Percentiles rank a stretch among this genome's conserved stretches.
These are phyloP conservation scores for Ogataea kodamae DNA, from an alignment of 805 yeast genomes.

Conservation along the genomic window DNA sequence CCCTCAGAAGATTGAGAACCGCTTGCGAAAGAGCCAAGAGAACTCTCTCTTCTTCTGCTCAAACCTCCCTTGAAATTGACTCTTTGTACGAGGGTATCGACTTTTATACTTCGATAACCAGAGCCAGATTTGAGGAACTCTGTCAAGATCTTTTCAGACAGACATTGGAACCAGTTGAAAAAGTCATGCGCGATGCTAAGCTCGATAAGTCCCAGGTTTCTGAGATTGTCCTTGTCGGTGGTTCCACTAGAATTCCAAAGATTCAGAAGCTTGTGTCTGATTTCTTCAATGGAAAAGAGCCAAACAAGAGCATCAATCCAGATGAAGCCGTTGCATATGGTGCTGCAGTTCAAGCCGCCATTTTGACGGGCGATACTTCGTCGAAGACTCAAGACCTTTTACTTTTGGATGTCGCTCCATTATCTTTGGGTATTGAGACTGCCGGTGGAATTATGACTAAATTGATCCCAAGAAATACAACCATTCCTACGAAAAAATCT, in stretches of 20 bases:
- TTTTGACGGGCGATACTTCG: conserved; percentile 92
- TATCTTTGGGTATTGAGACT: conserved; percentile 79
- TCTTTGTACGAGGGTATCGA: conserved; percentile 94
- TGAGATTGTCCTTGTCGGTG: conserved; percentile 95
- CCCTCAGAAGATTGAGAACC: conserved; percentile 96
- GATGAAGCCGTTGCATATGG: conserved; percentile 99
- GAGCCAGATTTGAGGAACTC: conserved; percentile 97
- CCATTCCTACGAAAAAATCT: conserved; percentile 72
- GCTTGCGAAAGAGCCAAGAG: conserved; percentile 99
- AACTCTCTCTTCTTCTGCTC: conserved; percentile 93
- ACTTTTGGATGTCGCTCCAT: conserved; percentile 93
- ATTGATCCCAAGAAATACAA: conserved; percentile 70
- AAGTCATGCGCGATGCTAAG: conserved; percentile 87
- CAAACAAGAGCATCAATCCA: conserved; percentile 94
- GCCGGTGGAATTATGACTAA: conserved; percentile 83
- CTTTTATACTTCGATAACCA: conserved; percentile 92
- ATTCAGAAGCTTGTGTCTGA: conserved; percentile 93
- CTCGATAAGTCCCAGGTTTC: conserved; percentile 85
- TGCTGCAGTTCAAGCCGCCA: conserved; percentile 98
- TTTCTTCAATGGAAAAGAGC: conserved; percentile 96
- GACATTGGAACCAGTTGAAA: conserved; percentile 92
- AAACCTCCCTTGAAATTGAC: conserved; percentile 93
- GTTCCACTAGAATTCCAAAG: conserved; percentile 98
- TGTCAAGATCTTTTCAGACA: conserved; percentile 94
- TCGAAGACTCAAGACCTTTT: conserved; percentile 94